Base-by-base conservation (phyloP, 371 early-diverging fungal genomes). In the Mucor sp. region DNA sequence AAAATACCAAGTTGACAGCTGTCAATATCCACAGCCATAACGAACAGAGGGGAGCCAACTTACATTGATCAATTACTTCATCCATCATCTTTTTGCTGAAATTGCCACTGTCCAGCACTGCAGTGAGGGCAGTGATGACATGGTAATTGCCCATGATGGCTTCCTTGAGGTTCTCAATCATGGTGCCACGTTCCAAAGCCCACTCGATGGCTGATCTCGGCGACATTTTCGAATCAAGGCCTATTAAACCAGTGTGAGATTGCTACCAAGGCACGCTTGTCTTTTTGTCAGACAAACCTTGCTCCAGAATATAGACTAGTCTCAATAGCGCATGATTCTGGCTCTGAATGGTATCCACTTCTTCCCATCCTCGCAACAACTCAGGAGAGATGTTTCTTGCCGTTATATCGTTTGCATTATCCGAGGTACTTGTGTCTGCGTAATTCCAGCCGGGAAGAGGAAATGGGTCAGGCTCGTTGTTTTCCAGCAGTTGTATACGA, bases 91-190 rank as follows among this genome's bases (percentile, higher is more conserved):
- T 71, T 66, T 91, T 91, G 58, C 71, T 68, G 12, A 75, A 77
- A 19, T 66, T 23, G 0, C 91, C 91, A 43, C 80, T 68, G 14
- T 85, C 85, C 8, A 90, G 48, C 0, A 88, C 79, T 4, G 80
- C 76, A 4, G 75, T 62, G 0, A 91, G 66, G 4, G 82, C 76
- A 1, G 72, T 62, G 44, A 91, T 84, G 28, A 70, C 73, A 19
- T 76, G 79, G 55, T 87, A 91, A 47, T 89, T 88, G 33, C 91
- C 91, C 62, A 77, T 70, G 28, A 90, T 78, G 12, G 90, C 90
- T 48, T 78, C 76, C 55, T 84, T 85, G 6, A 91, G 67, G 25
- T 81, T 83, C 57, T 87, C 85, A 57, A 90, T 69, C 19, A 87
- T 56, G 4, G 69, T 68, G 9, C 85, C 80, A 0, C 87, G 73